Evolutionary conservation across 202 grass and related monocot species (phyloP).

Genomic region (Bolboschoenoplectus hybrid): DNA sequence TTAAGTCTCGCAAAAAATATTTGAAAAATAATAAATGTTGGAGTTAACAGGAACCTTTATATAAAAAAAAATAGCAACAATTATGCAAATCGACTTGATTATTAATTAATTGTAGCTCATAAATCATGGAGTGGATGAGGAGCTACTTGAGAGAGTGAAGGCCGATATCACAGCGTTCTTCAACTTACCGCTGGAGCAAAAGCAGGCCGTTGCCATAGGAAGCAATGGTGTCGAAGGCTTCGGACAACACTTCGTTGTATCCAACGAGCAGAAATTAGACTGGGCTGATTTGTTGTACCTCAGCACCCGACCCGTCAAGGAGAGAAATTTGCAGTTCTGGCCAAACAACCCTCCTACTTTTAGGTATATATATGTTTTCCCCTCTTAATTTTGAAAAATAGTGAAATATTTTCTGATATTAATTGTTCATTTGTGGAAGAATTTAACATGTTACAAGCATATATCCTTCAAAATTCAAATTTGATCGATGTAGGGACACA

Average conservation of each 20-base stretch:
- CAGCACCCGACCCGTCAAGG: neutral
- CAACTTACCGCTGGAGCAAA: conserved; percentile 45
- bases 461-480: neutral
- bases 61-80: too few species aligned
- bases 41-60: too few species aligned
- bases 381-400: neutral
- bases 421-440: neutral
- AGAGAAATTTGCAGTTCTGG: conserved; percentile 42
- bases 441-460: neutral
- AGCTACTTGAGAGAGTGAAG: conserved; percentile 46
- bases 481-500: conserved; percentile 46
- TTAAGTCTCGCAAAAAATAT: too few species aligned
- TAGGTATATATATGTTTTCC: conserved; percentile 13
- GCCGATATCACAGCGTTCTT: conserved; percentile 38
- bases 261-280: conserved; percentile 45
- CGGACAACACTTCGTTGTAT: conserved; percentile 38
- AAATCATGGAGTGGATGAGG: conserved; percentile 46
- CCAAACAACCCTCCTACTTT: conserved; percentile 26
- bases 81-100: neutral
- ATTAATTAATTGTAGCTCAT: conserved; percentile 39
- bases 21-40: too few species aligned
- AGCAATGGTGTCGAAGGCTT: conserved; percentile 35
- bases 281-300: conserved; percentile 37
- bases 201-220: conserved; percentile 34
- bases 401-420: neutral